Evolutionary conservation across 495 filamentous ascomycete genomes (phyloP), one percentile per base, ranked within the genome.

Genomic region (Copromyces sp.): DNA sequence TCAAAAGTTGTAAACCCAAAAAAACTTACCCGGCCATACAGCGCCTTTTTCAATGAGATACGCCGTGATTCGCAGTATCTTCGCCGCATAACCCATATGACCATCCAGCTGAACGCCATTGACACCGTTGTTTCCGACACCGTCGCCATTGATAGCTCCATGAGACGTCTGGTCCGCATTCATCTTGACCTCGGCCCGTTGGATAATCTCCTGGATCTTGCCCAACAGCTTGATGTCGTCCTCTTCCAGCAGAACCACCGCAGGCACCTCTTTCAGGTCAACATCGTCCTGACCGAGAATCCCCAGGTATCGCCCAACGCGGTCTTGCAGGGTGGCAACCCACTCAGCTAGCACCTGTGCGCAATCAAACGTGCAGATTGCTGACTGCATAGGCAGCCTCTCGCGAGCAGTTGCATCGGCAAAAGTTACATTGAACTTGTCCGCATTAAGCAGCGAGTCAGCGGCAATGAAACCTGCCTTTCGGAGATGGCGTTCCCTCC

Each of bases 341-440:
- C 95, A 99, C 81, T 99, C 95, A 1, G 95, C 95, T 35, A 99
- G 89, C 0, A 99, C 94, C 77, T 97, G 94, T n/a, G 94, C 92
- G 77, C 95, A 98, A 77, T 99, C 95, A 79, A 97, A 97, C 14
- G 91, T 88, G 80, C 94, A 98, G 87, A 99, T 90, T 8, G 93
- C 93, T 16, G 94, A 94, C 75, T 97, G 94, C 37, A 98, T 85
- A 2, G 95, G 95, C n/a, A 99, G 85, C 77, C n/a, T n/a, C n/a
- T 98, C 95, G 39, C 94, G 88, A 39, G 91, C 94, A 2, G 90
- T 91, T 73, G 93, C 90, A 73, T 97, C 91, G 7, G 93, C 92
- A 79, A 94, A 97, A 0, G 93, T 95, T 39, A 94, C 90, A 7
- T 93, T 94, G 9, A 95, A 84, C 76, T 92, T 94, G 78, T 97